Evolutionary conservation across 495 filamentous ascomycete genomes (phyloP).

Genomic region (Lasiosphaeriaceae sp.): DNA sequence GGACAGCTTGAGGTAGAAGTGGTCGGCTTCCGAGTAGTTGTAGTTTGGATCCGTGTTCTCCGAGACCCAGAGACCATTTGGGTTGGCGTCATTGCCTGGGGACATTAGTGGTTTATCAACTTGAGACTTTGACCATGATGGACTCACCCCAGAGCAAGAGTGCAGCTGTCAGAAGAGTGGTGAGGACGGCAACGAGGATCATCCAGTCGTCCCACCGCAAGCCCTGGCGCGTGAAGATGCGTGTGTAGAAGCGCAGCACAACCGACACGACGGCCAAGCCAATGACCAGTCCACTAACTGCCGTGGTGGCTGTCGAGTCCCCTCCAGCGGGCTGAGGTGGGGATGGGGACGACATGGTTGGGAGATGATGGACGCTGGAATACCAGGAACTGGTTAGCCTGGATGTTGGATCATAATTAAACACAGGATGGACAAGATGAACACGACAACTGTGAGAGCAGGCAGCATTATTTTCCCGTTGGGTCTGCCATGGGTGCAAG

Average conservation of each 20-base stretch:
- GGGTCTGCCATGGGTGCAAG: no score
- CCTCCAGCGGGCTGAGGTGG: no score
- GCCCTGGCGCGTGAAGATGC: conserved; percentile 20
- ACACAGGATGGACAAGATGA: no score
- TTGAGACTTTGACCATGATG: background rate
- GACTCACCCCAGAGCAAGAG: conserved; percentile 11
- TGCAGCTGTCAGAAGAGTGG: conserved; percentile 3
- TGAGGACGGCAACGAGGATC: conserved; percentile 15
- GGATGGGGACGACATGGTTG: no score
- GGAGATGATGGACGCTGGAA: no score
- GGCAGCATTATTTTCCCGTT: no score
- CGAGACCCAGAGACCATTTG: conserved; percentile 9
- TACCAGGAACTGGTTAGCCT: no score
- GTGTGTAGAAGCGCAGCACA: conserved; percentile 26
- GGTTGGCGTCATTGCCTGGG: conserved; percentile 13
- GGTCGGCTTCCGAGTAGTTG: conserved; percentile 23
- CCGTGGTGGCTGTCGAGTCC: conserved; percentile 1
- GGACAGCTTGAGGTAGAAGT: conserved; percentile 39
- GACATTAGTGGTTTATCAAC: background rate
- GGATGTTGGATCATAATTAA: no score
- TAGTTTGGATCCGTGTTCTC: conserved; percentile 19
- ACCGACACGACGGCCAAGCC: conserved; percentile 16
- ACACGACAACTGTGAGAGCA: no score
- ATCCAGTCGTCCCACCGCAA: conserved; percentile 27
- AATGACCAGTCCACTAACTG: conserved; percentile 17